Evolutionary conservation across 1,139 yeast genomes (phyloP), one percentile per base, ranked within the genome.

Genomic region (Pichia sp.): DNA sequence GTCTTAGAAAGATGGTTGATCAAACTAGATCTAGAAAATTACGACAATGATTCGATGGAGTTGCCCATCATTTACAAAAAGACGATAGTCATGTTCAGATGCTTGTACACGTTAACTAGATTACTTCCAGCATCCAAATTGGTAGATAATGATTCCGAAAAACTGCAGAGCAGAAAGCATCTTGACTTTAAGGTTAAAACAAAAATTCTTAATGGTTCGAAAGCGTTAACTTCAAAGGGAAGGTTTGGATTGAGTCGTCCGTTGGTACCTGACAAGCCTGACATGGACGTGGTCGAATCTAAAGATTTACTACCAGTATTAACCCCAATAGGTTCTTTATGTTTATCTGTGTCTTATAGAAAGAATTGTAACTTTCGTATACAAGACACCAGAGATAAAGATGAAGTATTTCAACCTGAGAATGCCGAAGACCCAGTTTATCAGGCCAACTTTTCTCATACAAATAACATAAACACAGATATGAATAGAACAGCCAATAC

Each of bases 1-100:
- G 97, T 93, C 1, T 72, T 93, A 56, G 99, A 93, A 67, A 76
- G 99, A 57, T 93, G 99, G 99, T 75, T 90, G 29, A 74, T 93
- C 41, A 96, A 90, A 68, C 80, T 90, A 59, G 92, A 85, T 62
- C 62, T 70, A 23, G 64, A 63, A 16, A 56, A 63, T 2, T 69
- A 70, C 49, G 72, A 67, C 43, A 62, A 58, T 47, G 66, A 66
- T 23, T 46, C 56, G 13, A 62, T 61, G 42, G 92, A 87, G 57
- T 74, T 87, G 29, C 90, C 95, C 0, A 70, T 77, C 32, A 79
- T 87, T 15, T 88, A 89, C 72, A 88, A 87, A 65, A 87, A 85
- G 62, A 81, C 93, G 36, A 81, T 88, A 43, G 75, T 90, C 2
- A 72, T 88, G 45, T 83, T 93, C 63, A 79, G 98, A 49, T 82